Conservation (phyloP, 768 basidiomycete species). For the Arthromyces matolae region DNA sequence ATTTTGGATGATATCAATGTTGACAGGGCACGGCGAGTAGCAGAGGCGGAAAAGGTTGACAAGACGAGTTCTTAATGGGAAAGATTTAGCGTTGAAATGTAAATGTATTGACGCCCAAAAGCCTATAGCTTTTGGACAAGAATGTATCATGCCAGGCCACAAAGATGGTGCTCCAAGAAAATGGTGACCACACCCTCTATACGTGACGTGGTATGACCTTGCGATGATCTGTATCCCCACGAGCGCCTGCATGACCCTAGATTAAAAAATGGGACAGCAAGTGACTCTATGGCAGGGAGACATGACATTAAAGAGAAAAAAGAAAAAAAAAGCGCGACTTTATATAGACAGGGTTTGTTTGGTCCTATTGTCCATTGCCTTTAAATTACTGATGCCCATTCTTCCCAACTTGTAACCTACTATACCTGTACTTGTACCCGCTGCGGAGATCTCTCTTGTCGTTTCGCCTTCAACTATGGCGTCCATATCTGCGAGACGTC, state of each 20-base stretch:
- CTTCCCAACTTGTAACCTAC: background rate
- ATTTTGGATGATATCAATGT: constrained; percentile 83
- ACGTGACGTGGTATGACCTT: constrained; percentile 24
- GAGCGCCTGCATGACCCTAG: constrained; percentile 61
- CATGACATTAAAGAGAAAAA: constrained; percentile 31
- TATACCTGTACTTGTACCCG: background rate
- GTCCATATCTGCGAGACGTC: constrained; percentile 58
- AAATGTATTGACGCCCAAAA: constrained; percentile 2
- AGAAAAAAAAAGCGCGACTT: constrained; percentile 15
- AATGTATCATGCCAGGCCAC: constrained; percentile 29
- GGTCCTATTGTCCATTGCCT: too few relatives aligned
- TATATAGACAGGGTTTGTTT: constrained; percentile 23
- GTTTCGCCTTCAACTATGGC: constrained; percentile 38
- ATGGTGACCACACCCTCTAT: constrained; percentile 19
- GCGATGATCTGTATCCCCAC: constrained; percentile 56
- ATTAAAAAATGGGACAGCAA: constrained; percentile 40
- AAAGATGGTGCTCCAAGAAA: constrained; percentile 20
- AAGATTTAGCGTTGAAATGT: background rate
- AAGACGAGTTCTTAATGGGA: constrained; percentile 12
- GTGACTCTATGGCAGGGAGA: constrained; percentile 73
- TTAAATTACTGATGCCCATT: too few relatives aligned
- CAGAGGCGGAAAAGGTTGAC: constrained; percentile 34
- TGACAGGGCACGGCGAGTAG: constrained; percentile 52
- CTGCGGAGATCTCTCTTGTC: background rate
- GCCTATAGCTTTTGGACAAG: background rate